Evolutionary conservation across 306 rosid genomes (phyloP), one percentile per base, ranked within the genome.

Genomic region (Gastrolobium villosum): DNA sequence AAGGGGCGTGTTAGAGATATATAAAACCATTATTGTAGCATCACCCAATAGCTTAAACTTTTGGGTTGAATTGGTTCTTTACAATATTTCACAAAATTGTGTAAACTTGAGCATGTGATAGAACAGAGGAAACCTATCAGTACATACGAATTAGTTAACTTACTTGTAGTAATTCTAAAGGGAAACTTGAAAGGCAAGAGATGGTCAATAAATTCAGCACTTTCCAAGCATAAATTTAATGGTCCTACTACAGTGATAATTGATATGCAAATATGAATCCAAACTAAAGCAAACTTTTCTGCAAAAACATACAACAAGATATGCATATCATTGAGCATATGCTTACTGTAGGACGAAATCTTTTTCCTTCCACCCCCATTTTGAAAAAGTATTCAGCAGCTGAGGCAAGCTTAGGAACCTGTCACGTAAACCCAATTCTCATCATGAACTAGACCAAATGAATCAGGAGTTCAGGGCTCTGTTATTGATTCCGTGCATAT

Each of bases 401-500:
- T 0, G 93, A 89, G 48, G 97, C 97, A 87, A 94, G 99, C 90
- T 94, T 94, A 8, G 99, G 99, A 63, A 94, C 99, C 99, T 94
- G 89, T 39, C 77, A 67, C 44, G 73, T 10, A n/a, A 71, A 81
- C 70, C 73, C 73, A 76, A 60, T 39, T 73, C 26, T 79, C 81
- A 68, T 37, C 28, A 32, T 32, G 26, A 70, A 59, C 60, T 65
- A 52, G 30, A 59, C 34, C 41, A 55, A 14, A 62, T 67, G 31
- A 61, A 45, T 34, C 73, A 50, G 39, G 31, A 8, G 20, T 10
- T 3, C 13, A 14, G 45, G 68, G 1, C 20, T 30, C 10, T 28
- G 11, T 14, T 44, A 70, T 36, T 14, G 32, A 71, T 70, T 63
- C 83, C 13, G 28, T 72, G 70, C 63, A 74, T 40, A 65, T 31